Conservation (phyloP, 2,329 filamentous ascomycete species). For the Exophiala dermatitidis region DNA sequence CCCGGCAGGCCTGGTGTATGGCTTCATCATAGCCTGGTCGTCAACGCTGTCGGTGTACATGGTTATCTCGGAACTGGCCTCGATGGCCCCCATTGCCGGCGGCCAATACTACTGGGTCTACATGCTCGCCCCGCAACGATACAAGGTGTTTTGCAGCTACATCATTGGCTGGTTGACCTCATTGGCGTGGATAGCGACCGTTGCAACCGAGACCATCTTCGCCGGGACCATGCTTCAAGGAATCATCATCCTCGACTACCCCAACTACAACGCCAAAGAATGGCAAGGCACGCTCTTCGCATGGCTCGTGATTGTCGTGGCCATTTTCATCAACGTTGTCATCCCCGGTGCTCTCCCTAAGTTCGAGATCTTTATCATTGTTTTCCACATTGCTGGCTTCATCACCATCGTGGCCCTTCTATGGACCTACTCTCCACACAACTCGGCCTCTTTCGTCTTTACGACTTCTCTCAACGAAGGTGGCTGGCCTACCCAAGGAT, state of each 20-base stretch:
- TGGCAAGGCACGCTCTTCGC: slow-evolving; percentile 39
- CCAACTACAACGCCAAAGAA: slow-evolving; percentile 31
- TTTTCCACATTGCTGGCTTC: slow-evolving; percentile 43
- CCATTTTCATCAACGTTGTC: slow-evolving; percentile 39
- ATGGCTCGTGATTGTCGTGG: slow-evolving; percentile 34
- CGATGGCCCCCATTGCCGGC: slow-evolving; percentile 42
- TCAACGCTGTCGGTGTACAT: slow-evolving; percentile 44
- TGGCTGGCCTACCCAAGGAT: slow-evolving; percentile 31
- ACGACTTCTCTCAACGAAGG: slow-evolving; percentile 32
- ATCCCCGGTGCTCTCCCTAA: slow-evolving; percentile 37
- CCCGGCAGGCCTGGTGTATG: slow-evolving; percentile 45
- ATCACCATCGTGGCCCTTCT: slow-evolving; percentile 38
- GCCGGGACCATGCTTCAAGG: slow-evolving; percentile 39
- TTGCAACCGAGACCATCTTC: slow-evolving; percentile 39
- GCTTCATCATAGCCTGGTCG: slow-evolving; percentile 47
- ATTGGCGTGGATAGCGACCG: slow-evolving; percentile 39
- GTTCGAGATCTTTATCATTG: slow-evolving; percentile 39
- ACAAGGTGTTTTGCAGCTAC: slow-evolving; percentile 39
- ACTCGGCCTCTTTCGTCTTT: slow-evolving; percentile 31
- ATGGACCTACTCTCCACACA: slow-evolving; percentile 29
- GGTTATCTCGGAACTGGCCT: slow-evolving; percentile 43
- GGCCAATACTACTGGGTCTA: slow-evolving; percentile 44
- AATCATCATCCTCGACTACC: slow-evolving; percentile 35
- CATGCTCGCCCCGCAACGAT: slow-evolving; percentile 38
- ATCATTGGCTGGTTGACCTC: slow-evolving; percentile 40